These are phyloP conservation scores for Annona cherimola DNA, from an alignment of 164 flowering plant species.

Conservation along the genomic window DNA sequence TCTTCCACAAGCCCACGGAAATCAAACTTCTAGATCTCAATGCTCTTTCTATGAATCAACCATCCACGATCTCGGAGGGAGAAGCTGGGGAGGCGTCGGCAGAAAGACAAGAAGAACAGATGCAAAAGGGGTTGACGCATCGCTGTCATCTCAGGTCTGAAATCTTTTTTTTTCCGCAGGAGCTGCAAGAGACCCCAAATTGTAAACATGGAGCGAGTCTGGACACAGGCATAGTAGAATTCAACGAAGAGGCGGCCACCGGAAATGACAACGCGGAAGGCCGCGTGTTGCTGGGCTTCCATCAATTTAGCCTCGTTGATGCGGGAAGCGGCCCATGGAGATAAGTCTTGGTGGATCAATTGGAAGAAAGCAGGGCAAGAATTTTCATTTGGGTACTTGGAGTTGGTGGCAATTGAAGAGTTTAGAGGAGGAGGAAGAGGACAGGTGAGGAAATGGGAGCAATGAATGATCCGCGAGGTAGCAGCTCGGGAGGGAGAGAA, in stretches of 20 bases:
- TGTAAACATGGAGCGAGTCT: constrained; percentile 76
- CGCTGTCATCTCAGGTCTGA: no score
- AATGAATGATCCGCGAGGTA: constrained; percentile 47
- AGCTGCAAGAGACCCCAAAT: constrained; percentile 85
- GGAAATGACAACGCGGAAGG: constrained; percentile 65
- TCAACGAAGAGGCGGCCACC: constrained; percentile 66
- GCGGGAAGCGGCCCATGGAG: constrained; percentile 55
- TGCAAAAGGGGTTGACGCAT: no score
- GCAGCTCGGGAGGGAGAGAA: neutral
- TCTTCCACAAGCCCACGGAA: no score
- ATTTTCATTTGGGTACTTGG: constrained; percentile 34
- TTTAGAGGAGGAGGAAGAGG: neutral
- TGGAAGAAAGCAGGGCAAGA: constrained; percentile 71
- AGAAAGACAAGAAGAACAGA: no score
- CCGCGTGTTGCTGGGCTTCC: constrained; percentile 55
- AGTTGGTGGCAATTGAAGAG: neutral
- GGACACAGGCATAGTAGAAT: constrained; percentile 69
- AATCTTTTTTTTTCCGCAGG: no score
- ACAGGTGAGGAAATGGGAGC: constrained; percentile 39
- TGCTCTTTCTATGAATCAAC: no score
- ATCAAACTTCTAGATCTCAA: no score
- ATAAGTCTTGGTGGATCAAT: constrained; percentile 54
- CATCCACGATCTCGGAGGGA: no score
- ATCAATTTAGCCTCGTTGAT: constrained; percentile 36
- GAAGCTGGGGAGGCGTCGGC: no score